These are phyloP conservation scores for Candida boidinii DNA, from an alignment of 805 yeast species.

Conservation along the genomic window DNA sequence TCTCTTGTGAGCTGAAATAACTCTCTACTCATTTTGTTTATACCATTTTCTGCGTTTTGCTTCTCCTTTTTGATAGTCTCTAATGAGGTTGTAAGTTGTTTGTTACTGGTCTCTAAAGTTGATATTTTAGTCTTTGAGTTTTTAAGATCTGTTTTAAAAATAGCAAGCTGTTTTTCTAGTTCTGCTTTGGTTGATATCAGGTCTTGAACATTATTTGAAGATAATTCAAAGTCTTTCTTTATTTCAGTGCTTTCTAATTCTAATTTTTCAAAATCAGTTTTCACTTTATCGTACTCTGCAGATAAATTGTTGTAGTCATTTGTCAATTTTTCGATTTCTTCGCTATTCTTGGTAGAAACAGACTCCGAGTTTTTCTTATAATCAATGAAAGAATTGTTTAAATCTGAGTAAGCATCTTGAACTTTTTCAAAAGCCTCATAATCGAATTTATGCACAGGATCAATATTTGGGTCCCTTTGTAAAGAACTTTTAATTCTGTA, in stretches of 20 bases:
- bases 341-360: slow-evolving; percentile 9
- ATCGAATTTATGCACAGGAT: slow-evolving; percentile 60
- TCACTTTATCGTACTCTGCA: slow-evolving; percentile 12
- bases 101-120: slow-evolving; percentile 12
- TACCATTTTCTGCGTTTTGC: slow-evolving; percentile 65
- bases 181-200: slow-evolving; percentile 15
- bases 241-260: too few species aligned
- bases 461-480: slow-evolving; percentile 63
- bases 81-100: slow-evolving; percentile 23
- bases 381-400: slow-evolving; percentile 9
- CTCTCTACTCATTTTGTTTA: slow-evolving; percentile 85
- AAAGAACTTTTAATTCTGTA: slow-evolving; percentile 60
- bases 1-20: slow-evolving; percentile 56
- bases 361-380: slow-evolving; percentile 13
- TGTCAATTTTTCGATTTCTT: slow-evolving; percentile 14
- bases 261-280: slow-evolving; percentile 14
- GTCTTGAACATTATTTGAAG: too few species aligned
- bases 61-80: slow-evolving; percentile 26
- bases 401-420: slow-evolving; percentile 23
- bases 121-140: slow-evolving; percentile 13
- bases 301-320: slow-evolving; percentile 26
- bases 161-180: slow-evolving; percentile 26
- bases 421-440: slow-evolving; percentile 48
- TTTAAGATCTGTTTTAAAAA: slow-evolving; percentile 10
- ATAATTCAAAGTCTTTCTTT: too few species aligned